A percentile compares a stretch with the other conserved stretches of the same genome.
Evolutionary conservation across 257 asterid genomes (phyloP).

Genomic region (Jaltomata sinuosa): DNA sequence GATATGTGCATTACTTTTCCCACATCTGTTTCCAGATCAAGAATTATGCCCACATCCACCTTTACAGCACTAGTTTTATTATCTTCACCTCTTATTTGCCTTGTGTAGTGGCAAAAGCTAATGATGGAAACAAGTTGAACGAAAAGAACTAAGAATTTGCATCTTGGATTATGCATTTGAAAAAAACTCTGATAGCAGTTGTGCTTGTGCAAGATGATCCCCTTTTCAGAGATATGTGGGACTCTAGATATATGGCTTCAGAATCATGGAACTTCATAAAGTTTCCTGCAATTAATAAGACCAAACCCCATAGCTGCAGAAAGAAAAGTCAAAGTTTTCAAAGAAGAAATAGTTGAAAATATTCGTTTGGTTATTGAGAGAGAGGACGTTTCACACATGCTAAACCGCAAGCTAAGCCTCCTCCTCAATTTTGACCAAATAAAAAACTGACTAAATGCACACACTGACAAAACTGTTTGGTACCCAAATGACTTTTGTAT

Average conservation of each 20-base stretch:
- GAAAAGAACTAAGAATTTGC: not conserved
- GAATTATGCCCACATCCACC: constrained; percentile 35
- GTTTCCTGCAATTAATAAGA: not conserved
- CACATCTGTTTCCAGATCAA: constrained; percentile 12
- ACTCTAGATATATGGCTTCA: not conserved
- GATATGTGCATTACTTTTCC: constrained; percentile 24
- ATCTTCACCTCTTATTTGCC: not conserved
- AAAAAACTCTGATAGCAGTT: not conserved
- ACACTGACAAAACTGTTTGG: not conserved
- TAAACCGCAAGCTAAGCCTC: not conserved
- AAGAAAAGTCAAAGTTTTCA: not conserved
- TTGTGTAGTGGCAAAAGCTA: not conserved
- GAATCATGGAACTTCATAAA: not conserved
- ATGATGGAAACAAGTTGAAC: not conserved
- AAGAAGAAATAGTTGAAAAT: not conserved
- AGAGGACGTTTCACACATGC: not conserved
- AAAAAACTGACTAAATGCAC: not conserved
- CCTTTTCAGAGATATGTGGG: not conserved
- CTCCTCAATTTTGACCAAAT: not conserved
- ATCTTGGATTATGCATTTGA: constrained; percentile 10
- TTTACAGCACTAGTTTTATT: constrained; percentile 3
- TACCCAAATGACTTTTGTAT: not conserved
- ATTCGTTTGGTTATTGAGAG: not conserved
- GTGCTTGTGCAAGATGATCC: not conserved
- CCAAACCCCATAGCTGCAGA: not conserved